Conservation (phyloP, 108 stramenopile genomes). For the Nitzschia sp. region DNA sequence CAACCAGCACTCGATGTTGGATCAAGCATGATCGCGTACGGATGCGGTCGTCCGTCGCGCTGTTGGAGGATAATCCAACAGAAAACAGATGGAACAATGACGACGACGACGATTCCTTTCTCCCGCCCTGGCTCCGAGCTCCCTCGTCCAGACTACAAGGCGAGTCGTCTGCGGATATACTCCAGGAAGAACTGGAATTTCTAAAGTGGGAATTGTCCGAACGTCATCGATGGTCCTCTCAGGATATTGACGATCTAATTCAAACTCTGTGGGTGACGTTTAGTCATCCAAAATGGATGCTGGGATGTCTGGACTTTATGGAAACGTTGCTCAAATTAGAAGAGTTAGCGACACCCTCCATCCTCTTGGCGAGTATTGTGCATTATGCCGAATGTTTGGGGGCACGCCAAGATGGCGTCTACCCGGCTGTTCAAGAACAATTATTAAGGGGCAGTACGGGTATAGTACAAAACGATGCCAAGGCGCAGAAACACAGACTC, state of each 20-base stretch:
- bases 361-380: slow-evolving; percentile 65
- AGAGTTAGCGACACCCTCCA: slow-evolving; percentile 50
- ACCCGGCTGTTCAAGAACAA: slow-evolving; percentile 44
- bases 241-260: no score
- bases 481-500: neutral
- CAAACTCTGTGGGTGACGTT: no score
- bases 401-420: slow-evolving; percentile 58
- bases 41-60: no score
- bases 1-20: no score
- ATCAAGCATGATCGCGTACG: no score
- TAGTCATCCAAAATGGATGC: neutral
- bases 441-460: slow-evolving; percentile 6
- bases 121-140: no score
- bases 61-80: no score
- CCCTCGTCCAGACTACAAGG: no score
- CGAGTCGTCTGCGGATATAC: no score
- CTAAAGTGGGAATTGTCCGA: neutral
- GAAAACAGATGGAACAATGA: no score
- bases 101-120: no score
- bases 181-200: slow-evolving; percentile 1
- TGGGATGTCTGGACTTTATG: neutral
- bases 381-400: slow-evolving; percentile 73
- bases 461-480: neutral
- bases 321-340: neutral
- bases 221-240: neutral